Evolutionary conservation across 2,329 filamentous ascomycete species (phyloP).

Genomic region (Camptophora hylomeconis): DNA sequence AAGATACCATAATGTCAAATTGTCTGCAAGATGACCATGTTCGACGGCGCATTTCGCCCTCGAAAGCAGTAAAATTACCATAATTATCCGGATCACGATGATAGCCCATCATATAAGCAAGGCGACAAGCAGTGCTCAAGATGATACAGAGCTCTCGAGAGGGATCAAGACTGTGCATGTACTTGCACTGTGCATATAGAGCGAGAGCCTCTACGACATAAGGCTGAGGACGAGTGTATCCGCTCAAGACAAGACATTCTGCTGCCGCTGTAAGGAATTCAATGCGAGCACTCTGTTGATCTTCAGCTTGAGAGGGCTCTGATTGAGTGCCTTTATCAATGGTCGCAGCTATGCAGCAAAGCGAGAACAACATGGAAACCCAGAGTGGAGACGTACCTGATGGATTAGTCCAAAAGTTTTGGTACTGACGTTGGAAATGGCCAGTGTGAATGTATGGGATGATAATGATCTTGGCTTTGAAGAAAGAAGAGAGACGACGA

Average conservation of each 20-base stretch:
- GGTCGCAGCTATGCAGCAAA: slow-evolving; percentile 27
- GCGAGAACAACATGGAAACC: slow-evolving; percentile 40
- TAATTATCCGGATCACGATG: slow-evolving; percentile 35
- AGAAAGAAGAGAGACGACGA: slow-evolving; percentile 14
- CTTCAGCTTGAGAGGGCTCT: slow-evolving; percentile 29
- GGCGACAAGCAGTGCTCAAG: slow-evolving; percentile 40
- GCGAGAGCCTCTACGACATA: slow-evolving; percentile 17
- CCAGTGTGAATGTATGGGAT: slow-evolving; percentile 12
- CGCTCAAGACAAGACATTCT: slow-evolving; percentile 43
- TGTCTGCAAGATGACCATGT: slow-evolving; percentile 33
- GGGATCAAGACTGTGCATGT: slow-evolving; percentile 38
- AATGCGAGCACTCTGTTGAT: slow-evolving; percentile 31
- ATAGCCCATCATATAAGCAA: slow-evolving; percentile 51
- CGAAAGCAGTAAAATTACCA: slow-evolving; percentile 38
- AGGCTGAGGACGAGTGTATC: slow-evolving; percentile 13
- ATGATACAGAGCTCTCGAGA: slow-evolving; percentile 42
- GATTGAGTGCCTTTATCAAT: slow-evolving; percentile 7
- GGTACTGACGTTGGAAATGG: slow-evolving; percentile 29
- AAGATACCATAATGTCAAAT: slow-evolving; percentile 48
- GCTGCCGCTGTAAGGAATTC: slow-evolving; percentile 22
- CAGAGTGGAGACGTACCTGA: slow-evolving; percentile 36
- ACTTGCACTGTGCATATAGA: slow-evolving; percentile 40
- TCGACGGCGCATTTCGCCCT: slow-evolving; percentile 41
- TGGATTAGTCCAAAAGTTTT: slow-evolving; percentile 39
- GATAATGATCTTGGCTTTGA: slow-evolving; percentile 13